phyloP scores from a whole-genome alignment of 345 rosid genomes.

The Eucalyptus regnans region DNA sequence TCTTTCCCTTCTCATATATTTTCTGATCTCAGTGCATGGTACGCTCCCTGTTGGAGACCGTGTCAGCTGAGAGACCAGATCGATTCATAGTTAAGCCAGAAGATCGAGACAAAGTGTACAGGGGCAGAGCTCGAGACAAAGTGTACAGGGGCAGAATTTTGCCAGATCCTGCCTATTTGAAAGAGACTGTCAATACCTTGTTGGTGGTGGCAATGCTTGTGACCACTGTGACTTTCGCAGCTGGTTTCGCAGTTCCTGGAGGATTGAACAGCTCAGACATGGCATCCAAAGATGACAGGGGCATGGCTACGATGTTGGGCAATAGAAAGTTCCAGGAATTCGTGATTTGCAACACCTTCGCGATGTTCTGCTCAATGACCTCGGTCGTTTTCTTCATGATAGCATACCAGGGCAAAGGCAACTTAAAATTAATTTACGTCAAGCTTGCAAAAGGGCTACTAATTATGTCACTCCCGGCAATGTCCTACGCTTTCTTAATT shows the following conservation, averaged over 20 bases:
- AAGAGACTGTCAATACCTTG: accelerated
- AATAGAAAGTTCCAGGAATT: neutral
- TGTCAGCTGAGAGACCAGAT: neutral
- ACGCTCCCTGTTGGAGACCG: accelerated
- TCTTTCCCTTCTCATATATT: neutral
- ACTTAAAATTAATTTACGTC: accelerated
- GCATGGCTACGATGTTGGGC: neutral
- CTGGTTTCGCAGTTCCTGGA: neutral
- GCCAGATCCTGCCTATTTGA: accelerated
- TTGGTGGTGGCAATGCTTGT: neutral
- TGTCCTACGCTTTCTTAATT: neutral
- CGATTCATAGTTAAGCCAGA: neutral
- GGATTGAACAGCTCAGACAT: neutral
- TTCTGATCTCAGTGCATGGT: accelerated
- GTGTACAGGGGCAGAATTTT: neutral
- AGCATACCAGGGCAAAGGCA: accelerated
- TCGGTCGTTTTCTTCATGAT: neutral
- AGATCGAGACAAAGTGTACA: neutral
- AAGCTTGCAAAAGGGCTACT: accelerated
- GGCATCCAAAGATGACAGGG: neutral
- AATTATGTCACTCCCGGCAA: accelerated
- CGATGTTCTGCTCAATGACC: neutral
- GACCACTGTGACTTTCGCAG: neutral
- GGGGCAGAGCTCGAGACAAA: accelerated
- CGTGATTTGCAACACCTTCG: neutral